Evolutionary conservation across 2,329 filamentous ascomycete species (phyloP), one percentile per base, ranked within the genome.

Genomic region (Seiridium cupressi): DNA sequence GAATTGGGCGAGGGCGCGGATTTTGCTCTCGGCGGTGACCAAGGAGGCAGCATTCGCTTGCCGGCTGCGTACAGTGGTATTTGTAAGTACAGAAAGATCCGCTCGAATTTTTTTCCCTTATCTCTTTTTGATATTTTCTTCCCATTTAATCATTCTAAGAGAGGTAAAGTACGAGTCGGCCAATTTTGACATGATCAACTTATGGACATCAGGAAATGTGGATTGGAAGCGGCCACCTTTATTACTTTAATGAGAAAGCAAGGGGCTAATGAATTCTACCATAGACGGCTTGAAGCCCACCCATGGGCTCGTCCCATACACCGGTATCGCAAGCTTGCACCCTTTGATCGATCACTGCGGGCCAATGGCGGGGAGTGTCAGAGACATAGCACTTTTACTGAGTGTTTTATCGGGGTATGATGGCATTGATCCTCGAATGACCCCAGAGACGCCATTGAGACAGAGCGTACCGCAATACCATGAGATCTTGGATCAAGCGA

Each of bases 321-420:
- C 79, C 1, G 80, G 79, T 0, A 77, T 79, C 9, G 71, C 74
- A 49, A 67, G 72, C 49, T 57, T 75, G 57, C 66, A 78, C 53
- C 70, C 74, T 2, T 74, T 76, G 61, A 72, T 77, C 42, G 79
- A 82, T 59, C 77, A 81, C 62, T 65, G 75, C 9, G 77, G 77
- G 0, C 78, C 79, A 1, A 77, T 82, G 68, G 75, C 79, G 2
- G 66, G 66, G 18, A 76, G 68, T 0, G 68, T 81, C 1, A 62
- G 72, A 9, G 79, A 81, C 44, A 73, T 74, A 55, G 79, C 79
- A 0, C 35, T 72, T 1, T 63, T 80, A 11, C 70, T 82, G 1
- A 69, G 77, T 57, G 76, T 74, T 1, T 73, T 84, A 44, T 77
- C 80, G 3, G 81, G 81, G 1, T 74, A 73, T 46, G 81, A 84